These are phyloP conservation scores for Phytophthora europaea DNA, from an alignment of 352 stramenopile species.

Conservation along the genomic window DNA sequence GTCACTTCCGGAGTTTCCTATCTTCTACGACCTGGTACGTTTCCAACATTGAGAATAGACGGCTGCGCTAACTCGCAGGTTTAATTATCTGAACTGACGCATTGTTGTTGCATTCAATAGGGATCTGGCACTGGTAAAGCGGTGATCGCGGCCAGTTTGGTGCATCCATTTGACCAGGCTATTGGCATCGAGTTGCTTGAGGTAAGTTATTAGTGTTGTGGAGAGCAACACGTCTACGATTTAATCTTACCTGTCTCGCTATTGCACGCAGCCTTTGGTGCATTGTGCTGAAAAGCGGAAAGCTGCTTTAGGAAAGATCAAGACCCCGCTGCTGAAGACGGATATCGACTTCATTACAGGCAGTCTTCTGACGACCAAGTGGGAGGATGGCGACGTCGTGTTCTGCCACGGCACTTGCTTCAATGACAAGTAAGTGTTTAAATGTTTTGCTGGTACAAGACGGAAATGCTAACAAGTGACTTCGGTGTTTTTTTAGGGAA, in stretches of 20 bases:
- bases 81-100: background rate
- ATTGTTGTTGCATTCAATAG: conserved; percentile 35
- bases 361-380: conserved; percentile 71
- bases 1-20: conserved; percentile 67
- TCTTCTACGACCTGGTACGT: conserved; percentile 88
- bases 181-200: conserved; percentile 86
- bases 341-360: conserved; percentile 85
- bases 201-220: conserved; percentile 35
- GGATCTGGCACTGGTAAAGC: conserved; percentile 86
- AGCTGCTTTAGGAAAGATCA: conserved; percentile 54
- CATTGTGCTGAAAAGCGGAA: conserved; percentile 83
- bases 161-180: conserved; percentile 86
- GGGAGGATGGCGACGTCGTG: conserved; percentile 80
- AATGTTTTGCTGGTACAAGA: background rate
- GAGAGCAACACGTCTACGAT: background rate
- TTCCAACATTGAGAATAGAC: background rate
- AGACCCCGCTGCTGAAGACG: conserved; percentile 45
- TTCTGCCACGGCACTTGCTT: conserved; percentile 91
- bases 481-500: conserved; percentile 49
- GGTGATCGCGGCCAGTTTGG: conserved; percentile 77
- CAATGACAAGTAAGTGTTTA: conserved; percentile 69
- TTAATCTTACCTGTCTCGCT: background rate
- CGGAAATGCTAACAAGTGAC: background rate
- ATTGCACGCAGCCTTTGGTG: conserved; percentile 61
- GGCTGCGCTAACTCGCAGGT: background rate